Conservation (phyloP, 495 filamentous ascomycete genomes). For the Wilcoxina mikolae region DNA sequence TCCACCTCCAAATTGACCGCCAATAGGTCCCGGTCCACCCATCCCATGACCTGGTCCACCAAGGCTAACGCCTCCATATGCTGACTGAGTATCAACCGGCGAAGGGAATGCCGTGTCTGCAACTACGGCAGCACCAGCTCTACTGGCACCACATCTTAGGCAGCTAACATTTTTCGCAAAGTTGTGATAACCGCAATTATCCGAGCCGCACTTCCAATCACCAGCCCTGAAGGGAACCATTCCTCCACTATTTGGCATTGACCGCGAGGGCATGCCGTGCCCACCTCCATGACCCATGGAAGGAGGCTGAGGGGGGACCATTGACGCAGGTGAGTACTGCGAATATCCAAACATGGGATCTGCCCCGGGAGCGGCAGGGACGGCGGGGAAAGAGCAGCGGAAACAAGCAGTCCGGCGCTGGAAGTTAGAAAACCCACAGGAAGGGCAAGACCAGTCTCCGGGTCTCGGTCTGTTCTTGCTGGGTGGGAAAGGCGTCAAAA, state of each 20-base stretch:
- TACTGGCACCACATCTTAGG: conserved; percentile 86
- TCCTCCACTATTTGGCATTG: conserved; percentile 39
- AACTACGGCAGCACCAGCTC: conserved; percentile 81
- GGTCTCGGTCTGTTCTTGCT: conserved; percentile 96
- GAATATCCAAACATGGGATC: conserved; percentile 59
- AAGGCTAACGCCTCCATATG: conserved; percentile 46
- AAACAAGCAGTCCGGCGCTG: conserved; percentile 96
- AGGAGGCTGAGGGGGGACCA: conserved; percentile 57
- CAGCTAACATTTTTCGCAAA: conserved; percentile 99
- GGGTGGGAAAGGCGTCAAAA: conserved; percentile 88
- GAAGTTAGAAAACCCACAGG: conserved; percentile 85
- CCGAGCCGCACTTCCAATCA: conserved; percentile 97
- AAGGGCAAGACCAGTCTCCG: conserved; percentile 97
- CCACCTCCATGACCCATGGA: conserved; percentile 68
- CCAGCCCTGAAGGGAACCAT: conserved; percentile 94
- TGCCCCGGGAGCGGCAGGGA: conserved; percentile 57
- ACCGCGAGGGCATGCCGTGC: conserved; percentile 39
- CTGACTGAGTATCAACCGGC: conserved; percentile 70
- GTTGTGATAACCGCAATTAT: conserved; percentile 97
- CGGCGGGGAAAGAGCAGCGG: conserved; percentile 93
- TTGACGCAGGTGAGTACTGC: conserved; percentile 53
- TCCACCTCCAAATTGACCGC: conserved; percentile 50
- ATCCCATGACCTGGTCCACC: conserved; percentile 60
- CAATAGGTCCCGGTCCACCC: conserved; percentile 69
- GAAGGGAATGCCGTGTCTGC: conserved; percentile 86